These are phyloP conservation scores for Cercis canadensis DNA, from an alignment of 306 rosid genomes.

Conservation along the genomic window DNA sequence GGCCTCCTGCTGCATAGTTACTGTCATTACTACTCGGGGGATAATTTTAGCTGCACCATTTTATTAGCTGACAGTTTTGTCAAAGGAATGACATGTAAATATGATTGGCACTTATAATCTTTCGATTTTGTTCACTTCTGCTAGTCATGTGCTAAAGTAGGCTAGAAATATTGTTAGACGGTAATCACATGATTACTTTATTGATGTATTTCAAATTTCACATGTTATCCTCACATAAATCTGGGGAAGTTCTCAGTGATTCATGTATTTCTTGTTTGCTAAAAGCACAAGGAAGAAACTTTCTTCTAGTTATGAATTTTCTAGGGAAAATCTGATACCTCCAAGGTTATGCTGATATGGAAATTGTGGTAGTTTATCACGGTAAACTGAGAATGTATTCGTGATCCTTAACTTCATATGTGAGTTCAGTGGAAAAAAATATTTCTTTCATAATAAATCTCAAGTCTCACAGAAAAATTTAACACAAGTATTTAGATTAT, in stretches of 20 bases:
- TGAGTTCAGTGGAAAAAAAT: too few species aligned
- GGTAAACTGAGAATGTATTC: too few species aligned
- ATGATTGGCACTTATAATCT: constrained; percentile 31
- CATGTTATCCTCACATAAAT: too few species aligned
- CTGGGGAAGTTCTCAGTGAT: too few species aligned
- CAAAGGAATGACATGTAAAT: constrained; percentile 50
- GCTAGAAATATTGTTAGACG: constrained; percentile 39
- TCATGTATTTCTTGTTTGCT: too few species aligned
- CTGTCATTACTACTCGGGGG: not conserved
- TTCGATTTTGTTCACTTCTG: constrained; percentile 24
- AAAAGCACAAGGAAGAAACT: too few species aligned
- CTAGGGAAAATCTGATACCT: not conserved
- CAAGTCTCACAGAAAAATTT: too few species aligned
- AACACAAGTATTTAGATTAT: too few species aligned
- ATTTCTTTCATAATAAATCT: too few species aligned
- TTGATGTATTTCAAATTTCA: constrained; percentile 20
- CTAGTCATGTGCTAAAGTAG: constrained; percentile 38
- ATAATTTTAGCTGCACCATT: constrained; percentile 33
- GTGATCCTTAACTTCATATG: too few species aligned
- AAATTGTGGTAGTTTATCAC: not conserved
- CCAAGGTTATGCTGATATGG: not conserved
- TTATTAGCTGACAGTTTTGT: constrained; percentile 26
- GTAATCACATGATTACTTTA: constrained; percentile 24
- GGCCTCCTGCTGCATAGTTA: constrained; percentile 97
- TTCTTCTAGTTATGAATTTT: not conserved